Base-by-base conservation (phyloP, 1,139 yeast genomes). In the Kurtzmaniella quercitrusa region DNA sequence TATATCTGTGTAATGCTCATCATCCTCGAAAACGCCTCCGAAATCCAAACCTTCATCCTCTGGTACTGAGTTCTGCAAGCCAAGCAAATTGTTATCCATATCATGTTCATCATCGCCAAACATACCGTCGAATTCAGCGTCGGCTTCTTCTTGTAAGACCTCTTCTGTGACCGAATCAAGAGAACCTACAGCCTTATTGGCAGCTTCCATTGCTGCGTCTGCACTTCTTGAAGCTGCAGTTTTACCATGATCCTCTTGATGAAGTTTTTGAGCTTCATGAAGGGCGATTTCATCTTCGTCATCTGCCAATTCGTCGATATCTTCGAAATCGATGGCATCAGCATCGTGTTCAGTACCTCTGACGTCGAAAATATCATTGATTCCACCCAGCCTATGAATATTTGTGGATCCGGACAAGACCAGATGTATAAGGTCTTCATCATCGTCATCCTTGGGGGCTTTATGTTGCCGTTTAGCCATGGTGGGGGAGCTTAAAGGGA, bases 311-410 rank as follows among this genome's bases (percentile, higher is more conserved):
- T 91, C 97, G 52, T 91, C 98, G 50, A 88, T 95, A 57, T 88
- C 96, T 55, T 88, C 97, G 59, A 87, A 93, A 62, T 93, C 98
- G 37, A 89, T 70, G n/a, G 98, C 98, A 59, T 91, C 93, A 4
- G 81, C 96, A 1, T 94, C 93, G 60, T 91, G 98, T 45, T 75
- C 60, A 0, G 83, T 78, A 35, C 56, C 57, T 21, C 61, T 55
- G 36, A 68, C 71, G 46, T 50, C 55, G 50, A 70, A 71, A 44
- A 72, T 71, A 32, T 70, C 65, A 39, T 68, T 71, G 14, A 71
- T 68, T 35, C 66, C 53, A 8, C 43, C 43, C 28, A 23, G 34
- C 15, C 34, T 39, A 33, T 39, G 39, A n/a, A 42, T 28, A 19
- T 42, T 40, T 15, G 43, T 35, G n/a, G 45, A 42, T 33, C 45